Evolutionary conservation across 352 stramenopile species (phyloP).

Genomic region (Phytophthora meadii): DNA sequence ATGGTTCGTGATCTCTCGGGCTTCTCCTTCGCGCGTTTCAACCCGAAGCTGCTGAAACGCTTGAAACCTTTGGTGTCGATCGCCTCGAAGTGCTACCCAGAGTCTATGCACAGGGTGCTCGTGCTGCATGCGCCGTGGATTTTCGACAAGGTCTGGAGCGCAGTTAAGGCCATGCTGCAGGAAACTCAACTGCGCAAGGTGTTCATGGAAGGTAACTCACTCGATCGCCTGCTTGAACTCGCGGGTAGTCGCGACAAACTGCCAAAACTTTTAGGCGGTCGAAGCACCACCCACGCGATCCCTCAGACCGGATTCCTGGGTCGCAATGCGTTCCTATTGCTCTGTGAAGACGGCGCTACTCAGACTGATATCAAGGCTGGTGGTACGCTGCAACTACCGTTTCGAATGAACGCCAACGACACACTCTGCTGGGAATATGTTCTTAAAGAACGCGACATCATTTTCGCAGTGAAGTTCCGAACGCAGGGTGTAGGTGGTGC

Average conservation of each 20-base stretch:
- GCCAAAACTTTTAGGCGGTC: slow-evolving; percentile 65
- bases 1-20: slow-evolving; percentile 70
- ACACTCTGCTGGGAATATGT: slow-evolving; percentile 84
- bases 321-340: slow-evolving; percentile 63
- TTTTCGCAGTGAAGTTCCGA: slow-evolving; percentile 76
- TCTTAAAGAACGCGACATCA: slow-evolving; percentile 66
- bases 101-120: slow-evolving; percentile 62
- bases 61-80: slow-evolving; percentile 50
- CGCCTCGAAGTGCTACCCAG: slow-evolving; percentile 71
- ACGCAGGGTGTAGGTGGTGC: slow-evolving; percentile 75
- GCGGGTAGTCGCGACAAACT: slow-evolving; percentile 58
- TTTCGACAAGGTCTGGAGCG: slow-evolving; percentile 78
- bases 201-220: slow-evolving; percentile 58
- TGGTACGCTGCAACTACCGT: slow-evolving; percentile 66
- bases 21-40: slow-evolving; percentile 70
- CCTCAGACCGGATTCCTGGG: slow-evolving; percentile 72
- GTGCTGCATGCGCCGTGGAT: slow-evolving; percentile 73
- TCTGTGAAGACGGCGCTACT: slow-evolving; percentile 76
- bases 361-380: slow-evolving; percentile 73
- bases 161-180: slow-evolving; percentile 61
- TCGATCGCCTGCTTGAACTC: slow-evolving; percentile 52
- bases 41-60: slow-evolving; percentile 58
- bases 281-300: slow-evolving; percentile 57
- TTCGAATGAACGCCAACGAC: slow-evolving; percentile 74
- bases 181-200: slow-evolving; percentile 74